Base-by-base conservation (phyloP, 2,329 filamentous ascomycete species). In the Aureobasidium musti region DNA sequence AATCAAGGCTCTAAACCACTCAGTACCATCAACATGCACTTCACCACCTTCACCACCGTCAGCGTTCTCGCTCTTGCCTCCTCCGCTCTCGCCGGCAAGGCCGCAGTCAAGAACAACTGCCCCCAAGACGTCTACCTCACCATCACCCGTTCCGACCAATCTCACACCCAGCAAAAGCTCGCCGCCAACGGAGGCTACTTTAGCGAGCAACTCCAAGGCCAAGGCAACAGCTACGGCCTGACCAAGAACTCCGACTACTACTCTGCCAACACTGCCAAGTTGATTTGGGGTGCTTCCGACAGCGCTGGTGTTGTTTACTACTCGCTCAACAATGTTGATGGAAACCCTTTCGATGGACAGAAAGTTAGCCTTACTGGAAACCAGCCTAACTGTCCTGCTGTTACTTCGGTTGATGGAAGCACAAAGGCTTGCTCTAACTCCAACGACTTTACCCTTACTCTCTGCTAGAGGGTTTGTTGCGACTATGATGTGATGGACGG, bases 181-280 rank as follows among this genome's bases (percentile, higher is more conserved):
- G 66, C 73, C 23, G 39, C 65, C n/a, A 67, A 68, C 63, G 71
- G 69, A 30, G 67, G 68, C 10, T 68, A 69, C 26, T 75, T 70
- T 68, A 45, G 66, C n/a, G 63, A 60, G 39, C 11, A 39, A 2
- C 72, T 75, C 61, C 39, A 54, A 14, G 74, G 74, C 57, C 66
- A 67, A 33, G 74, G 73, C 65, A 76, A 76, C 69, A 72, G 68
- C 65, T 70, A 74, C 65, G 75, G 71, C 47, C 67, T 77, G 21
- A 70, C 74, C 45, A 71, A 72, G 37, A 65, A 63, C 33, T 54
- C 67, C 23, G 65, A 71, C 53, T 73, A 73, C 70, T 75, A 71
- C 69, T 67, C 59, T 53, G 35, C 67, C 8, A 65, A 67, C 45
- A 71, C 70, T 5, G 56, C 71, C 26, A 75, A 74, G 63, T 59